These are phyloP conservation scores for Elaeagnus macrophylla DNA, from an alignment of 306 rosid genomes.

Conservation along the genomic window DNA sequence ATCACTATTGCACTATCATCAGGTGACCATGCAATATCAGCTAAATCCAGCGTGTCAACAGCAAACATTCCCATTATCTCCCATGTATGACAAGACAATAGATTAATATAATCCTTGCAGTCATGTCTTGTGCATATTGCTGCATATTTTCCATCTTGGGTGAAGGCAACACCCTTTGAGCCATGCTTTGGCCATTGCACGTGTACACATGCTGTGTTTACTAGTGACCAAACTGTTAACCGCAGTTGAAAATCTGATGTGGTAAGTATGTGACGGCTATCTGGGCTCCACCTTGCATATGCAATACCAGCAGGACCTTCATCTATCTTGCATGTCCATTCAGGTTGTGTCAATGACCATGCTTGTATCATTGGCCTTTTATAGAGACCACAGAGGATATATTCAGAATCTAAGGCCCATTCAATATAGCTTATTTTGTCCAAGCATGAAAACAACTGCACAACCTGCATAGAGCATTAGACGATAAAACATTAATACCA, in stretches of 20 bases:
- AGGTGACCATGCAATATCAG: conserved; percentile 95
- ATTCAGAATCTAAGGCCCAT: conserved; percentile 97
- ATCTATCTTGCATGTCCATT: conserved; percentile 99
- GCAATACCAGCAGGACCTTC: conserved; percentile 98
- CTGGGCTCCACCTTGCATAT: conserved; percentile 98
- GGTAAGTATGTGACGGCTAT: conserved; percentile 95
- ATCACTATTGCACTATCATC: conserved; percentile 93
- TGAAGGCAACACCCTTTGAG: conserved; percentile 88
- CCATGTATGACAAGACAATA: conserved; percentile 89
- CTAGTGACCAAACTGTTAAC: conserved; percentile 85
- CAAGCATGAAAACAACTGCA: conserved; percentile 94
- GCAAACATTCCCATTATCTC: conserved; percentile 88
- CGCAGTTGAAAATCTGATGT: conserved; percentile 91
- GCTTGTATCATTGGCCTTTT: conserved; percentile 96
- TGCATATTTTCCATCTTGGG: conserved; percentile 82
- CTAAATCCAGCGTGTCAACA: conserved; percentile 85
- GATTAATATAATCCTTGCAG: conserved; percentile 84
- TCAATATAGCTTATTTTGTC: conserved; percentile 97
- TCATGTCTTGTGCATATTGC: conserved; percentile 96
- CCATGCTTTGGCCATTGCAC: conserved; percentile 93
- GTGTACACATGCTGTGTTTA: conserved; percentile 94
- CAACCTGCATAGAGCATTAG: conserved; percentile 64
- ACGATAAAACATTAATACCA: conserved; percentile 15
- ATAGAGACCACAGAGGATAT: conserved; percentile 91
- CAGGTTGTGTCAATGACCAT: conserved; percentile 93